Evolutionary conservation across 148 eudicot genomes (phyloP).

Genomic region (Nepenthes mirabilis): DNA sequence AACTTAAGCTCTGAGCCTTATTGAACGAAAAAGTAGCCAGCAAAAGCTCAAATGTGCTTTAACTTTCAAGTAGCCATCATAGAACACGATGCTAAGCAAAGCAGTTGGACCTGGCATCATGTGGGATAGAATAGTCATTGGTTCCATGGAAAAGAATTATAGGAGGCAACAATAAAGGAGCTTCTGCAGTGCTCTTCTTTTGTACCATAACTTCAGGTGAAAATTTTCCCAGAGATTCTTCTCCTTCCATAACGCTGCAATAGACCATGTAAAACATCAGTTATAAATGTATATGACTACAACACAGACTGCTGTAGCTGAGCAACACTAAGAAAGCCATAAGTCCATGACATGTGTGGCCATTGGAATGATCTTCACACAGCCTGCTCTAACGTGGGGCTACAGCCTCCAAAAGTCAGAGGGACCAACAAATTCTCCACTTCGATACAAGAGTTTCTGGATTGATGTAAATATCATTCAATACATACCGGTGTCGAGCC

Average conservation of each 20-base stretch:
- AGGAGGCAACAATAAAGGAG: constrained; percentile 55
- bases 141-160: constrained; percentile 82
- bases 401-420: too few relatives aligned
- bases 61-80: constrained; percentile 1
- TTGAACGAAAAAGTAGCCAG: neutral
- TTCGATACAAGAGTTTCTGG: too few relatives aligned
- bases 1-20: too few relatives aligned
- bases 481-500: too few relatives aligned
- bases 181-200: constrained; percentile 35
- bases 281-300: neutral
- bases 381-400: too few relatives aligned
- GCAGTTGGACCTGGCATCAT: constrained; percentile 52
- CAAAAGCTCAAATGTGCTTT: neutral
- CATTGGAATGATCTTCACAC: too few relatives aligned
- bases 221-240: constrained; percentile 44
- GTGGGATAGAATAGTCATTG: constrained; percentile 70
- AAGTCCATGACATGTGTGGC: neutral
- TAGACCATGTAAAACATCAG: constrained; percentile 5
- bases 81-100: neutral
- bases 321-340: neutral
- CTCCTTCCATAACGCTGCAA: constrained; percentile 96
- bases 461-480: too few relatives aligned
- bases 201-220: constrained; percentile 73
- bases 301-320: neutral
- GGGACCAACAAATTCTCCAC: too few relatives aligned